Base-by-base conservation (phyloP, 2,329 filamentous ascomycete genomes). In the Nannizziopsis barbatae region DNA sequence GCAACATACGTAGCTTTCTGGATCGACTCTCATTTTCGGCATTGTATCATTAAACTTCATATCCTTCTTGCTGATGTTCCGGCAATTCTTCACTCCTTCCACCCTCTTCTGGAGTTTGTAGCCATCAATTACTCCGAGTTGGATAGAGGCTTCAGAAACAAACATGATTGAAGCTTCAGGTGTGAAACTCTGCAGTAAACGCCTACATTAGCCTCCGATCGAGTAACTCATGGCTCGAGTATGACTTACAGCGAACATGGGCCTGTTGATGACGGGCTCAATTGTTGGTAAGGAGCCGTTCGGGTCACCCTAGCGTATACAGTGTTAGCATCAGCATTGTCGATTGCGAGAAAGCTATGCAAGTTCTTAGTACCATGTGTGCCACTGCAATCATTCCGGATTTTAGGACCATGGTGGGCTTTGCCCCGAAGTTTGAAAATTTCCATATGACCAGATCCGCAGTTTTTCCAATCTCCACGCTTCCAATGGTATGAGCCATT, bases 371-470 rank as follows among this genome's bases (percentile, higher is more conserved):
- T 69, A 88, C 85, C 86, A 95, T 95, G 67, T 87, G 80, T 10
- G 84, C 77, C 61, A 80, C 85, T 7, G 81, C 79, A 53, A 95
- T 86, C 71, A 95, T 76, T 1, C 90, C 90, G 52, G 85, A 86
- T 75, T 96, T 96, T 35, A 95, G 66, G 5, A 96, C 80, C 52
- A 83, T 71, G 11, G 69, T 75, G 0, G 90, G 90, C 73, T 95
- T 95, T 17, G 84, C 83, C 27, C 87, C 90, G 65, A 96, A 96
- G 67, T 81, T 84, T 5, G 79, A 77, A 5, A 87, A 84, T 42
- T 83, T 81, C 90, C 90, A 96, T 5, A 95, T 61, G 1, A 93
- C 86, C 42, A 96, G 64, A 64, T 96, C 90, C 0, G 90, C 90
- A 42, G 95, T 67, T 69, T 95, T 95, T 44, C 88, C 89, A 0